Evolutionary conservation across 2,329 filamentous ascomycete species (phyloP).

Genomic region (Chaetothyriales sp.): DNA sequence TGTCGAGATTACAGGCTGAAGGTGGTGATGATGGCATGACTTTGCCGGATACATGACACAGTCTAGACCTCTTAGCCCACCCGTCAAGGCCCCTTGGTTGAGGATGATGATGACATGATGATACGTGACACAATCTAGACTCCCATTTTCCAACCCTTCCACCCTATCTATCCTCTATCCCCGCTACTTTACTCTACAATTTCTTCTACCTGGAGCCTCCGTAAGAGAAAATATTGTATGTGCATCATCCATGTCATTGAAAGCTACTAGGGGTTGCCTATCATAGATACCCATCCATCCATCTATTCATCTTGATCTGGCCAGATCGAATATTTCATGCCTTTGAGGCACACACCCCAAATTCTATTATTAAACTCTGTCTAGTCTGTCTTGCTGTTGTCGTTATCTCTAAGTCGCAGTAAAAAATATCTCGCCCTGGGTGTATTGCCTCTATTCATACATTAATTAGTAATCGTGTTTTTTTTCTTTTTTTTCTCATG

Average conservation of each 20-base stretch:
- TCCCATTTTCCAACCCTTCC: too few species aligned
- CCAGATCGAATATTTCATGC: background rate
- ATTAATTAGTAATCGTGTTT: background rate
- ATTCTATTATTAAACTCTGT: background rate
- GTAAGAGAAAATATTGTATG: too few species aligned
- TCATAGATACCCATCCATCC: background rate
- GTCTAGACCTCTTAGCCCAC: too few species aligned
- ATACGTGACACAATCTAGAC: too few species aligned
- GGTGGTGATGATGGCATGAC: too few species aligned
- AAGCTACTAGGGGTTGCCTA: too few species aligned
- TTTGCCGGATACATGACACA: background rate
- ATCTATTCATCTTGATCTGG: background rate
- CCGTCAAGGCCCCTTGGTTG: too few species aligned
- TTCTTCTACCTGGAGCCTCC: too few species aligned
- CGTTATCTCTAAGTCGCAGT: background rate
- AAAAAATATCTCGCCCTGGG: background rate
- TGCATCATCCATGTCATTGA: too few species aligned
- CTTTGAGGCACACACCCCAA: background rate
- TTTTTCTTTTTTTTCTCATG: background rate
- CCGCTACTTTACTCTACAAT: too few species aligned
- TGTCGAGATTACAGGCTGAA: background rate
- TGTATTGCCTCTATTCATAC: background rate
- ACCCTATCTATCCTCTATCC: too few species aligned
- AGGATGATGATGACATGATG: too few species aligned
- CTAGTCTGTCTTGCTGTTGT: background rate